These are phyloP conservation scores for Phytopythium montanum DNA, from an alignment of 352 stramenopile genomes.

Conservation along the genomic window DNA sequence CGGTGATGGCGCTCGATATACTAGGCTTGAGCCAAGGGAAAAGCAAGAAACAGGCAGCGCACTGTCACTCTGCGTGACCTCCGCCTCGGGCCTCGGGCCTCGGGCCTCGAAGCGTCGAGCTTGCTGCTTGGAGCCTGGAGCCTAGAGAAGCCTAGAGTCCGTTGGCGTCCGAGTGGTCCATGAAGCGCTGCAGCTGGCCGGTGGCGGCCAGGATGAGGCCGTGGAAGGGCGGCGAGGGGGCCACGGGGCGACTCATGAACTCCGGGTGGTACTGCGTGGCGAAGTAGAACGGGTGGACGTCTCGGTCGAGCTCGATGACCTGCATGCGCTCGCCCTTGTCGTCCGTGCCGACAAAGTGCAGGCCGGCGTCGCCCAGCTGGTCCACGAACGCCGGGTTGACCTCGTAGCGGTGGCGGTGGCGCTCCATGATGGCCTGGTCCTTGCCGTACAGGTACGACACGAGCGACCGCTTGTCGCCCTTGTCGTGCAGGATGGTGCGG, in stretches of 20 bases:
- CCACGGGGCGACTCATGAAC: slow-evolving; percentile 96
- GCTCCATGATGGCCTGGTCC: slow-evolving; percentile 90
- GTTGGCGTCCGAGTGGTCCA: slow-evolving; percentile 36
- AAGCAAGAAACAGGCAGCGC: background rate
- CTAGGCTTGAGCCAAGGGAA: background rate
- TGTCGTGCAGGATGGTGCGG: slow-evolving; percentile 91
- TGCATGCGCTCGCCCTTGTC: slow-evolving; percentile 98
- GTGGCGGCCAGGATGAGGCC: slow-evolving; percentile 93
- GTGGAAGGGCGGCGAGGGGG: slow-evolving; percentile 97
- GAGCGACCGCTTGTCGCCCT: slow-evolving; percentile 86
- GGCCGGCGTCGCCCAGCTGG: slow-evolving; percentile 86
- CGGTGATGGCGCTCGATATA: slow-evolving; percentile 9
- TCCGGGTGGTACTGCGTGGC: slow-evolving; percentile 99
- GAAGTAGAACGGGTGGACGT: slow-evolving; percentile 99
- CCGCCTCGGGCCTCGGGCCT: no score
- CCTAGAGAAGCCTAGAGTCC: no score
- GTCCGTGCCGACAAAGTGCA: slow-evolving; percentile 98
- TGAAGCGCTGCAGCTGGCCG: slow-evolving; percentile 69
- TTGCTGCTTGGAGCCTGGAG: no score
- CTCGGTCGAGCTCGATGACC: slow-evolving; percentile 95
- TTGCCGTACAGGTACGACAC: slow-evolving; percentile 91
- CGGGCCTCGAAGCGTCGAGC: no score
- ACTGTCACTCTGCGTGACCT: slow-evolving; percentile 1
- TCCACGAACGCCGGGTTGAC: slow-evolving; percentile 97
- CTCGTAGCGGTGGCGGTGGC: slow-evolving; percentile 99